Percentiles rank a stretch among this genome's conserved stretches.
These are phyloP conservation scores for Kuraishia capsulata DNA, from an alignment of 805 yeast species.

Conservation along the genomic window DNA sequence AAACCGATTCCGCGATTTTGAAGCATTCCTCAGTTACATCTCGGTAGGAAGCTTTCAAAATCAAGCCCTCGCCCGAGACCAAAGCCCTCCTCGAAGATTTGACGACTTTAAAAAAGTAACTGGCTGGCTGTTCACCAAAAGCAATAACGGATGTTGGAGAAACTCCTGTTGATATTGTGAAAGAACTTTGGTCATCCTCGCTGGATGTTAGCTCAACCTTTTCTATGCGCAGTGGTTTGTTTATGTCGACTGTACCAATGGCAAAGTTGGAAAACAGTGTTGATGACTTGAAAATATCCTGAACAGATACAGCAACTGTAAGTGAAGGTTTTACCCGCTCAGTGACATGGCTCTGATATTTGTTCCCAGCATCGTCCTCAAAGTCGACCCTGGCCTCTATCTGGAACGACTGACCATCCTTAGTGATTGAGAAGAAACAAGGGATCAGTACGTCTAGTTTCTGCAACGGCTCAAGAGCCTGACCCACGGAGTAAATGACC, in stretches of 20 bases:
- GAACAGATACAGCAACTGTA: slow-evolving; percentile 66
- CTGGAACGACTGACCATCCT: slow-evolving; percentile 6
- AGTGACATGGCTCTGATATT: slow-evolving; percentile 3
- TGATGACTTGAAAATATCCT: slow-evolving; percentile 58
- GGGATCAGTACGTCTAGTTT: slow-evolving; percentile 14
- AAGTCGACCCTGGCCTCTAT: slow-evolving; percentile 12
- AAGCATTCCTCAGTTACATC: slow-evolving; percentile 37
- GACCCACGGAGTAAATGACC: background rate
- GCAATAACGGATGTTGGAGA: slow-evolving; percentile 35
- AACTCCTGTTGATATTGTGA: slow-evolving; percentile 20
- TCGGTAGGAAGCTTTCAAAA: slow-evolving; percentile 34
- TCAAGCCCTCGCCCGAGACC: slow-evolving; percentile 18
- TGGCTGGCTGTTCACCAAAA: slow-evolving; percentile 62
- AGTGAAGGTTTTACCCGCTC: slow-evolving; percentile 35
- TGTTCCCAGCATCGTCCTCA: slow-evolving; percentile 11
- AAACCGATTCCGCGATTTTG: slow-evolving; percentile 12
- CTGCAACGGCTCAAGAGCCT: background rate
- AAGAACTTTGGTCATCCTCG: slow-evolving; percentile 16
- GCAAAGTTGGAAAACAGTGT: slow-evolving; percentile 59
- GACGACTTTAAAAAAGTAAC: slow-evolving; percentile 47
- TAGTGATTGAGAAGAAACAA: slow-evolving; percentile 18
- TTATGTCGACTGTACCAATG: slow-evolving; percentile 46
- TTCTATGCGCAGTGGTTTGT: slow-evolving; percentile 45
- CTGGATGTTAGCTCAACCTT: slow-evolving; percentile 18
- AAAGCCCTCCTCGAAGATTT: slow-evolving; percentile 8